phyloP scores from a whole-genome alignment of 2,329 filamentous ascomycete genomes.

The Alternaria sp. region DNA sequence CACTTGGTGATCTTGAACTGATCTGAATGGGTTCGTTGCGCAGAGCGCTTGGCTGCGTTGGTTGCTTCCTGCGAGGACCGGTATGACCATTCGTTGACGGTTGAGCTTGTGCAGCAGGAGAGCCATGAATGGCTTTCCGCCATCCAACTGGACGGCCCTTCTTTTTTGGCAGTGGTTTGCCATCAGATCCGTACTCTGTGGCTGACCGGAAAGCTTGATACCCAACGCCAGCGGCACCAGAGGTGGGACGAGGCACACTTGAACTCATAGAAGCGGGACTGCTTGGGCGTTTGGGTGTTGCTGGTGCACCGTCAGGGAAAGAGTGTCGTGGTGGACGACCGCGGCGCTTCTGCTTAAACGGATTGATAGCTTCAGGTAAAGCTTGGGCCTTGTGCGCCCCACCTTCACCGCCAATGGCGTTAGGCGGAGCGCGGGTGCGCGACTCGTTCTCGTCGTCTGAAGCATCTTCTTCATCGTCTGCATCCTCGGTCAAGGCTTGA shows the following conservation, averaged over 20 bases:
- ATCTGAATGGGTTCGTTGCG: conserved; percentile 39
- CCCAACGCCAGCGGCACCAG: conserved; percentile 39
- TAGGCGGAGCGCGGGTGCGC: conserved; percentile 24
- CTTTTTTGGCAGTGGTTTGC: conserved; percentile 52
- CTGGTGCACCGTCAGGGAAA: conserved; percentile 29
- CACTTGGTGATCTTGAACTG: conserved; percentile 44
- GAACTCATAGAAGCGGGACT: conserved; percentile 33
- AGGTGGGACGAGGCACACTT: conserved; percentile 32
- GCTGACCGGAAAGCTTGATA: conserved; percentile 54
- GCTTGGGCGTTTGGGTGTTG: conserved; percentile 26
- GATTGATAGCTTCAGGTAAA: conserved; percentile 41
- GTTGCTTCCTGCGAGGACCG: conserved; percentile 16
- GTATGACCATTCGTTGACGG: conserved; percentile 33
- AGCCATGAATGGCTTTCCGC: conserved; percentile 58
- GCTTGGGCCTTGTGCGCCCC: conserved; percentile 38
- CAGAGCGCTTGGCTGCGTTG: conserved; percentile 37
- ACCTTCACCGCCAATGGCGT: conserved; percentile 32
- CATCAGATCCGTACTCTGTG: conserved; percentile 42
- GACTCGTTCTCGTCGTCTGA: conserved; percentile 42
- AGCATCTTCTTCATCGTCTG: conserved; percentile 47
- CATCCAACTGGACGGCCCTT: conserved; percentile 60
- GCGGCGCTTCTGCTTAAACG: conserved; percentile 42
- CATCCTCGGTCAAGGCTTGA: conserved; percentile 40
- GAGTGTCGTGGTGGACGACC: conserved; percentile 49
- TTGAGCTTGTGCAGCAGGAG: conserved; percentile 33